Evolutionary conservation across 2,329 filamentous ascomycete genomes (phyloP), one percentile per base, ranked within the genome.

Genomic region (Fusarium camptoceras): DNA sequence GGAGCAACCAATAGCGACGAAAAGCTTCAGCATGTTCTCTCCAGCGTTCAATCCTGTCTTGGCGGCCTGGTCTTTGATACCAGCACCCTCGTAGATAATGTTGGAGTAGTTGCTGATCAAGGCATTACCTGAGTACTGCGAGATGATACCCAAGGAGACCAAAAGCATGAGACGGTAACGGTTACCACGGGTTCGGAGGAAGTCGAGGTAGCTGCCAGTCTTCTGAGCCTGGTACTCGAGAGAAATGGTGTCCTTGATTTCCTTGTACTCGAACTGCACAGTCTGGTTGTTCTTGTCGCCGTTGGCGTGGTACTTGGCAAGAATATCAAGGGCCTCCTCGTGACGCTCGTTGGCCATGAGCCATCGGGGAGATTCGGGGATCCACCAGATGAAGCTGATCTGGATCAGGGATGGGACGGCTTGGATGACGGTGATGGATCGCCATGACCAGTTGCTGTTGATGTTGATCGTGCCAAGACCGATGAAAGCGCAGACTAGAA

Each of bases 21-120:
- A 64, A 11, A 64, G 61, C 37, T 64, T 64, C 3, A 64, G 30
- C 61, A 64, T 64, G 10, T 64, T 64, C 25, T 64, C 61, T 64
- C 61, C 61, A 3, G 50, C 61, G 6, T 64, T 64, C 16, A 64
- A 4, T 64, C 61, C 61, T 3, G 61, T 54, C 79, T 88, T 88
- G 75, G 85, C 83, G 68, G 85, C 84, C 73, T 87, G 82, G 27
- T 84, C 80, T 1, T 72, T 86, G 73, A 91, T 90, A 47, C 89
- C 89, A 50, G 88, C 88, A 41, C 85, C 85, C 42, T 84, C 80
- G 77, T 90, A 90, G 64, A 92, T 84, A 54, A 85, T 83, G 65
- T 88, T 86, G 73, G 89, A 88, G 76, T 91, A 91, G 79, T 91
- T 91, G 64, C 85, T 88, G 74, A 92, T 87, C 6, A 92, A 78